Percentiles rank a stretch among this genome's conserved stretches.
These are phyloP conservation scores for Colletotrichum lupini DNA, from an alignment of 2,329 filamentous ascomycete genomes.

Conservation along the genomic window DNA sequence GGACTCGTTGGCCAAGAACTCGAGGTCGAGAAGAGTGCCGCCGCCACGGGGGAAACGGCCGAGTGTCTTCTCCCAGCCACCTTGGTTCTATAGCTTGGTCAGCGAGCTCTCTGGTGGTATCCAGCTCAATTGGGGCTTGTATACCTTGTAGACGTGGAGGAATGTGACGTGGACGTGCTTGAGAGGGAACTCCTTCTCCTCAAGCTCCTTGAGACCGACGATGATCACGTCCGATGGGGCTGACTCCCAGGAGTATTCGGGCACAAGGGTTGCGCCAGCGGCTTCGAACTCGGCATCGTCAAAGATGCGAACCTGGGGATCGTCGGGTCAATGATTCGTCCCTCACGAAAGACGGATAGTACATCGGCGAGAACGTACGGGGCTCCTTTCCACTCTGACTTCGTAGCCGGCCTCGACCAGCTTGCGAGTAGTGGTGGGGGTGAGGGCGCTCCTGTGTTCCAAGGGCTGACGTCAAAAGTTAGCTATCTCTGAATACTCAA, in stretches of 20 bases:
- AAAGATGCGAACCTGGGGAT: slow-evolving; percentile 63
- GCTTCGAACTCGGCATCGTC: slow-evolving; percentile 70
- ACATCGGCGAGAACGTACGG: slow-evolving; percentile 47
- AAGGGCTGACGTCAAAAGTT: neutral
- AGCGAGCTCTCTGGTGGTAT: neutral
- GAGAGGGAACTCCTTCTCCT: slow-evolving; percentile 76
- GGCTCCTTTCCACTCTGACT: slow-evolving; percentile 74
- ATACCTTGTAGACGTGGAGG: slow-evolving; percentile 70
- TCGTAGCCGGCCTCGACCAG: slow-evolving; percentile 77
- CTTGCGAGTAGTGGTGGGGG: slow-evolving; percentile 60
- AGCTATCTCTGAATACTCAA: neutral
- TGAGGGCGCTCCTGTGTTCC: slow-evolving; percentile 34
- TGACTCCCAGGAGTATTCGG: slow-evolving; percentile 74
- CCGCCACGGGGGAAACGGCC: slow-evolving; percentile 80
- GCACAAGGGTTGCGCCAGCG: slow-evolving; percentile 73
- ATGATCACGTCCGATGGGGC: slow-evolving; percentile 77
- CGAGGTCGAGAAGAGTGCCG: slow-evolving; percentile 84
- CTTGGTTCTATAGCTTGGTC: slow-evolving; percentile 71
- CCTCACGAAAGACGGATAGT: neutral
- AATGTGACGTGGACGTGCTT: slow-evolving; percentile 81
- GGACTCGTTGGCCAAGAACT: slow-evolving; percentile 80
- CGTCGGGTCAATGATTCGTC: neutral
- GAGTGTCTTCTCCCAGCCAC: slow-evolving; percentile 83
- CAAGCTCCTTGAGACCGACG: slow-evolving; percentile 82
- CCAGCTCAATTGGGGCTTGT: neutral